Evolutionary conservation across 2,329 filamentous ascomycete genomes (phyloP).

Genomic region (Monosporascus sp.): DNA sequence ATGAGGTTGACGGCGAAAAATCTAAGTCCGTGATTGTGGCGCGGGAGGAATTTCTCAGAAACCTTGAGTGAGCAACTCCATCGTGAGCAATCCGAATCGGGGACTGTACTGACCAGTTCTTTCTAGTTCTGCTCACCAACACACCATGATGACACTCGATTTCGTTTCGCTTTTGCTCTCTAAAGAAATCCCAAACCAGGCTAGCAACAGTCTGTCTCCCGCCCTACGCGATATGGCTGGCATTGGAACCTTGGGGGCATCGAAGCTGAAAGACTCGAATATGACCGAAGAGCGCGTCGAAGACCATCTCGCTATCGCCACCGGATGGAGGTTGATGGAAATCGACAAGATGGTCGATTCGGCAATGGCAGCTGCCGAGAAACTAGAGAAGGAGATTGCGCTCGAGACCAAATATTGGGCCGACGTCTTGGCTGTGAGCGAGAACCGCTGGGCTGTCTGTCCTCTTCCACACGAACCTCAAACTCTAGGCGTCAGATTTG

Average conservation of each 20-base stretch:
- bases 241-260: conserved; percentile 66
- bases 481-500: conserved; percentile 79
- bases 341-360: conserved; percentile 70
- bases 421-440: conserved; percentile 73
- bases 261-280: conserved; percentile 57
- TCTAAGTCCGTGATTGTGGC: conserved; percentile 36
- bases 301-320: conserved; percentile 51
- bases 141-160: conserved; percentile 67
- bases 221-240: conserved; percentile 66
- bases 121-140: conserved; percentile 47
- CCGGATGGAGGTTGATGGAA: conserved; percentile 74
- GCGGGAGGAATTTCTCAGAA: conserved; percentile 51
- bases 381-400: conserved; percentile 70
- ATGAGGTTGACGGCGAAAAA: conserved; percentile 36
- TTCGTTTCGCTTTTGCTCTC: conserved; percentile 78
- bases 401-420: conserved; percentile 86
- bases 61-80: conserved; percentile 46
- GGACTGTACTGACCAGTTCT: conserved; percentile 1
- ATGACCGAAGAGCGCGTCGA: conserved; percentile 48
- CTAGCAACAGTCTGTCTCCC: conserved; percentile 63
- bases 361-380: conserved; percentile 63
- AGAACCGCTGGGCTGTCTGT: conserved; percentile 82
- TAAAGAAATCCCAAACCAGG: conserved; percentile 70
- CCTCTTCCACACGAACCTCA: conserved; percentile 67
- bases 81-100: background rate